These are phyloP conservation scores for Elsinoe australis DNA, from an alignment of 2,329 filamentous ascomycete genomes.

Conservation along the genomic window DNA sequence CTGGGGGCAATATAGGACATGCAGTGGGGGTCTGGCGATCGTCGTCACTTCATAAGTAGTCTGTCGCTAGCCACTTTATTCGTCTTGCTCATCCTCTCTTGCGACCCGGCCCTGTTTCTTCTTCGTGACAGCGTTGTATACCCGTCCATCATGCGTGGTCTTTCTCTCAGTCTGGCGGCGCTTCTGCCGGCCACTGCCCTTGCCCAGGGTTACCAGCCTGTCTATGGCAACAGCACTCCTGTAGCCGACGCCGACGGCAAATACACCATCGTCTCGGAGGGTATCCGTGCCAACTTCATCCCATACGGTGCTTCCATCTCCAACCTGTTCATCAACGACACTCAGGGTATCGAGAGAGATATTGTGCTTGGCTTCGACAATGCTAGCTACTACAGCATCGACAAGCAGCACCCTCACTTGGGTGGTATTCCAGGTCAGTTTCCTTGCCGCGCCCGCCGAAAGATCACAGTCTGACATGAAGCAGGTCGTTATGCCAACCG, in stretches of 20 bases:
- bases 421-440: constrained; percentile 57
- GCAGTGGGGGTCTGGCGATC: constrained; percentile 16
- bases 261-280: constrained; percentile 62
- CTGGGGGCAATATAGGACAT: not conserved
- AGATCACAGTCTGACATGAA: not conserved
- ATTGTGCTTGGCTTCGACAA: constrained; percentile 70
- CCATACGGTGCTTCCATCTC: constrained; percentile 67
- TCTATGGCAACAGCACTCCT: constrained; percentile 16
- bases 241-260: constrained; percentile 43
- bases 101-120: not conserved
- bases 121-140: not conserved
- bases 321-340: constrained; percentile 63
- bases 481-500: constrained; percentile 64
- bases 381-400: constrained; percentile 59
- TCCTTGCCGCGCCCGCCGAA: not conserved
- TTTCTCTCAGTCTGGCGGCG: constrained; percentile 18
- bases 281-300: constrained; percentile 62
- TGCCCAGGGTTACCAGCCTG: constrained; percentile 16
- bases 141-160: constrained; percentile 12
- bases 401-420: constrained; percentile 61
- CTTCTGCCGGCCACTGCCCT: constrained; percentile 21
- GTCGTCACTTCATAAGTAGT: constrained; percentile 10
- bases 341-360: constrained; percentile 60
- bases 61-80: constrained; percentile 11
- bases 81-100: not conserved